These are phyloP conservation scores for Aspergillus olivimuriae DNA, from an alignment of 495 filamentous ascomycete species.

Conservation along the genomic window DNA sequence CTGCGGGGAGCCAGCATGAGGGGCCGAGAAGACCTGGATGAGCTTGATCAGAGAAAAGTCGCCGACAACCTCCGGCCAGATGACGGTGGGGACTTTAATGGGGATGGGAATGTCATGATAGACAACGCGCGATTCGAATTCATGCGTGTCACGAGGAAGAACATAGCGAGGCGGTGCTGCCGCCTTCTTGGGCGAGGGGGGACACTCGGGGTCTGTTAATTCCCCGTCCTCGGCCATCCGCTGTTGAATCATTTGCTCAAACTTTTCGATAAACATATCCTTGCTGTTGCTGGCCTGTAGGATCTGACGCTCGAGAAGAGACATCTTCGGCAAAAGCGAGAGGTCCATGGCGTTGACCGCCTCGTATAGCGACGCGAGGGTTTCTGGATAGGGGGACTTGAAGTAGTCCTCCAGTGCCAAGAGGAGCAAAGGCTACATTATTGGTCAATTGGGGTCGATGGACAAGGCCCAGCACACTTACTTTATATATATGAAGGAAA, in stretches of 20 bases:
- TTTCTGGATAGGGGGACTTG: conserved; percentile 82
- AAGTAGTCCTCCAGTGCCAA: conserved; percentile 98
- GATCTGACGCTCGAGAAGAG: conserved; percentile 75
- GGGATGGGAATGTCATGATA: conserved; percentile 95
- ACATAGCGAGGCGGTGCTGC: conserved; percentile 44
- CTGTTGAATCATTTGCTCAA: conserved; percentile 85
- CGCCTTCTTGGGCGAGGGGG: conserved; percentile 46
- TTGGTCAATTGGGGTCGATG: no score
- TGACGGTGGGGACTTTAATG: conserved; percentile 87
- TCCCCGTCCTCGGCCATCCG: conserved; percentile 44
- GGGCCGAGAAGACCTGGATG: conserved; percentile 82
- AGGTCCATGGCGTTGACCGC: conserved; percentile 96
- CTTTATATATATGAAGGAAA: conserved; percentile 99
- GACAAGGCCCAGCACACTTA: no score
- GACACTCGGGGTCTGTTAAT: conserved; percentile 20
- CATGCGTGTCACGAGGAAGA: conserved; percentile 88
- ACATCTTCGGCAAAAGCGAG: conserved; percentile 84
- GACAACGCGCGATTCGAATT: conserved; percentile 89
- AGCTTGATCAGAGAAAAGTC: conserved; percentile 97
- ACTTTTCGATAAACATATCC: conserved; percentile 96
- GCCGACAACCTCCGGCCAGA: conserved; percentile 92
- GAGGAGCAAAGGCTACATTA: conserved; percentile 71
- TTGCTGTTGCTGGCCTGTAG: conserved; percentile 87
- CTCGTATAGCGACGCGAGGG: conserved; percentile 80
- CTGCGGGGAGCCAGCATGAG: conserved; percentile 75